These are phyloP conservation scores for Phaffia rhodozyma DNA, from an alignment of 1,284 basidiomycete species.

Conservation along the genomic window DNA sequence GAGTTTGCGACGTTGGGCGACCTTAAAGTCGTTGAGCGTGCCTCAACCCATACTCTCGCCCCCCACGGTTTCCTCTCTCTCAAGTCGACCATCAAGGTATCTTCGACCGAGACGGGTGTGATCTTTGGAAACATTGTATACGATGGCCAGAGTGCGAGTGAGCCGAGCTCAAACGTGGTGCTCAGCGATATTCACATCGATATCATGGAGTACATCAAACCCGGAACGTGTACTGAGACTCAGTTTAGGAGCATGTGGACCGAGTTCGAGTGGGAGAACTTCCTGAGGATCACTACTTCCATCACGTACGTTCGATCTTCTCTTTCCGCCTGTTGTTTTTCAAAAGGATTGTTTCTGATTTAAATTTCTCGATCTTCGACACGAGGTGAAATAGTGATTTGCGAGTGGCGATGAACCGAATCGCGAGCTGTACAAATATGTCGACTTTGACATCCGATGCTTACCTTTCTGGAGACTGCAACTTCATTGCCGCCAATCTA, in stretches of 20 bases:
- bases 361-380: conserved; percentile 9
- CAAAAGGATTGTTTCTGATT: neutral
- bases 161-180: conserved; percentile 66
- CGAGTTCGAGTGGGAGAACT: conserved; percentile 97
- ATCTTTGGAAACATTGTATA: conserved; percentile 98
- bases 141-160: conserved; percentile 76
- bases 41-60: conserved; percentile 80
- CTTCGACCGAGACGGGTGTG: conserved; percentile 38
- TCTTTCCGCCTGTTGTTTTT: conserved; percentile 4
- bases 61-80: conserved; percentile 97
- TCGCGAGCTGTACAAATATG: conserved; percentile 93
- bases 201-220: conserved; percentile 99
- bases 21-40: conserved; percentile 91
- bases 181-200: conserved; percentile 97
- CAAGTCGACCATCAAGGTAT: conserved; percentile 93
- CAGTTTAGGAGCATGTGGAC: conserved; percentile 98
- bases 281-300: conserved; percentile 77
- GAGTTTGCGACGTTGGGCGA: conserved; percentile 98
- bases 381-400: conserved; percentile 44
- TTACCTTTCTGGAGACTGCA: conserved; percentile 78
- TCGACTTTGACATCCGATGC: conserved; percentile 89
- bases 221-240: conserved; percentile 87
- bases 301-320: conserved; percentile 48
- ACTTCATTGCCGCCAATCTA: conserved; percentile 87
- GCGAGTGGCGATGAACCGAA: conserved; percentile 70